These are phyloP conservation scores for Rhododendron vialii DNA, from an alignment of 148 eudicot species.

Conservation along the genomic window DNA sequence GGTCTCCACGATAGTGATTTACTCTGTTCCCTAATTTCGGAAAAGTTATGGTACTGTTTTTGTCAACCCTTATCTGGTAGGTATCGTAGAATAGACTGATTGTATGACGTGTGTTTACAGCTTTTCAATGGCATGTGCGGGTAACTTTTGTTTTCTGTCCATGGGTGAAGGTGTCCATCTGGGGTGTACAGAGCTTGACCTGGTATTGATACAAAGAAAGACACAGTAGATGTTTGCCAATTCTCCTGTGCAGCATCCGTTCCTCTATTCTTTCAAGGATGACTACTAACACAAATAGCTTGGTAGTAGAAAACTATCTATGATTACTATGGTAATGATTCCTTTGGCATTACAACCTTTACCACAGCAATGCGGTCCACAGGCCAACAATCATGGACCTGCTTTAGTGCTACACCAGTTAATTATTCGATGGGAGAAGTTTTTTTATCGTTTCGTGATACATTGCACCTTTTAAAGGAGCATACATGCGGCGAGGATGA, in stretches of 20 bases:
- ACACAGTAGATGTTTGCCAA: not conserved
- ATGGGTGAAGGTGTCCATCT: not conserved
- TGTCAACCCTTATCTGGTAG: not conserved
- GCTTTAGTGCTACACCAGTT: not conserved
- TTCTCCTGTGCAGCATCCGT: not conserved
- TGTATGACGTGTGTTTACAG: not conserved
- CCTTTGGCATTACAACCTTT: not conserved
- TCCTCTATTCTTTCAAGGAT: not conserved
- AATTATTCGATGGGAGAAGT: no score
- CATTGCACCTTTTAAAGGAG: not conserved
- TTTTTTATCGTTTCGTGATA: not conserved
- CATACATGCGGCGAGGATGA: not conserved
- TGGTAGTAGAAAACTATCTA: not conserved
- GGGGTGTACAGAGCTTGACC: not conserved
- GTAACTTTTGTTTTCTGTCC: not conserved
- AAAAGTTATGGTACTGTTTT: not conserved
- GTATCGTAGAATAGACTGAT: not conserved
- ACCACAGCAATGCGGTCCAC: not conserved
- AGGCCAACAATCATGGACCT: not conserved
- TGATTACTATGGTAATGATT: not conserved
- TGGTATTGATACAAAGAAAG: not conserved
- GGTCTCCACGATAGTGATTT: not conserved
- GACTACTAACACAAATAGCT: not conserved
- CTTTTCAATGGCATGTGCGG: not conserved
- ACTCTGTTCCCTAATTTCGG: not conserved